Base-by-base conservation (phyloP, 805 yeast genomes). In the Debaryomyces maramus region DNA sequence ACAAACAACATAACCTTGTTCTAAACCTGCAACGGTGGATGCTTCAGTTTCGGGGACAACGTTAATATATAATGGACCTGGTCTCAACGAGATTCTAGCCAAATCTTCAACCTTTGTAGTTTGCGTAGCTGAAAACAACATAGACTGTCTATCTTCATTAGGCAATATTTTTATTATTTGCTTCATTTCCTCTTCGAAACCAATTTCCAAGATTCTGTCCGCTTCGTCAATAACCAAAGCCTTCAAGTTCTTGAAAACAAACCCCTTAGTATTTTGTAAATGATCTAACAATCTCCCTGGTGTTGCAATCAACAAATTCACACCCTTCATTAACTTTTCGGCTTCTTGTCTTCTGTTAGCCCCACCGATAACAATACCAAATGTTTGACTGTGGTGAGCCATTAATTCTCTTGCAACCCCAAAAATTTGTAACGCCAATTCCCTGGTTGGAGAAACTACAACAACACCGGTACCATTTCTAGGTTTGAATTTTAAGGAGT, bases 81-180 rank as follows among this genome's bases (percentile, higher is more conserved):
- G 83, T 61, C 95, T 82, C 55, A 95, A 74, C 3, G 99, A 91
- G 38, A 93, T 91, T 66, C 99, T 80, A 11, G 99, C 99, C 58
- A 93, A 75, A 70, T 93, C 99, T 65, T 93, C 98, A 48, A 93
- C 99, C 68, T 95, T 93, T 29, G 98, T 93, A 21, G 99, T 93
- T 66, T 93, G 99, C 1, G 99, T 93, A 34, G 99, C 99, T n/a
- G 98, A 91, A 61, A 93, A 93, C 48, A 93, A 71, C 98, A 93
- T 91, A 29, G 96, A 77, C 65, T 93, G 99, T 67, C 99, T 84
- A 50, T 85, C 90, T 51, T 88, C 91, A 45, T 80, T 85, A 32
- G 99, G 99, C 56, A 93, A 72, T 47, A 95, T 88, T 65, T 84
- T 88, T 57, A 93, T 88, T 58, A 93, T 93, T 67, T 93, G 98